These are phyloP conservation scores for Neonectria magnoliae DNA, from an alignment of 2,329 filamentous ascomycete species.

Conservation along the genomic window DNA sequence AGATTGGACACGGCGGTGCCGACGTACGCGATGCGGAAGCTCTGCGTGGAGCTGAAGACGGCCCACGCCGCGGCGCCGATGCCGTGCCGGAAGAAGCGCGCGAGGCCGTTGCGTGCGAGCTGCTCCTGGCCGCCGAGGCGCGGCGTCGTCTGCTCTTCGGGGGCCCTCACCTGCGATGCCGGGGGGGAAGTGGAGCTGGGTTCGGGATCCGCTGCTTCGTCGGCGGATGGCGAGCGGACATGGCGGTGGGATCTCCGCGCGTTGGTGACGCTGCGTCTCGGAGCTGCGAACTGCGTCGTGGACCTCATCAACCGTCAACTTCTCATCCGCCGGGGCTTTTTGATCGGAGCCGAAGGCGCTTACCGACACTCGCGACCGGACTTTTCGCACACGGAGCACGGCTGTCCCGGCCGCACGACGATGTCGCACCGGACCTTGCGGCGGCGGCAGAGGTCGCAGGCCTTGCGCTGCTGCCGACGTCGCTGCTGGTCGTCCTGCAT, in stretches of 20 bases:
- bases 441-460: conserved; percentile 39
- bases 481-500: conserved; percentile 21
- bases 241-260: conserved; percentile 16
- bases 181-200: not conserved
- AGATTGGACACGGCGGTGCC: conserved; percentile 41
- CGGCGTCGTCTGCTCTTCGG: conserved; percentile 10
- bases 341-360: conserved; percentile 29
- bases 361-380: conserved; percentile 40
- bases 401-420: conserved; percentile 25
- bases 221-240: conserved; percentile 14
- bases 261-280: conserved; percentile 22
- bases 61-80: conserved; percentile 39
- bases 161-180: conserved; percentile 8
- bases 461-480: conserved; percentile 46
- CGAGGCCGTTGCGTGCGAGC: conserved; percentile 35
- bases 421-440: conserved; percentile 41
- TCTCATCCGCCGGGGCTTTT: not conserved
- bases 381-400: conserved; percentile 40
- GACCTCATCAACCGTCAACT: conserved; percentile 27
- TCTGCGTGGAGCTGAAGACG: conserved; percentile 37
- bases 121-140: conserved; percentile 34
- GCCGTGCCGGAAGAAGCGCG: conserved; percentile 39
- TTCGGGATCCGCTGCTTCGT: conserved; percentile 14
- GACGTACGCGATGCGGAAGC: conserved; percentile 41
- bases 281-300: conserved; percentile 37